phyloP scores from a whole-genome alignment of 495 filamentous ascomycete genomes.

The Neurospora sp. region DNA sequence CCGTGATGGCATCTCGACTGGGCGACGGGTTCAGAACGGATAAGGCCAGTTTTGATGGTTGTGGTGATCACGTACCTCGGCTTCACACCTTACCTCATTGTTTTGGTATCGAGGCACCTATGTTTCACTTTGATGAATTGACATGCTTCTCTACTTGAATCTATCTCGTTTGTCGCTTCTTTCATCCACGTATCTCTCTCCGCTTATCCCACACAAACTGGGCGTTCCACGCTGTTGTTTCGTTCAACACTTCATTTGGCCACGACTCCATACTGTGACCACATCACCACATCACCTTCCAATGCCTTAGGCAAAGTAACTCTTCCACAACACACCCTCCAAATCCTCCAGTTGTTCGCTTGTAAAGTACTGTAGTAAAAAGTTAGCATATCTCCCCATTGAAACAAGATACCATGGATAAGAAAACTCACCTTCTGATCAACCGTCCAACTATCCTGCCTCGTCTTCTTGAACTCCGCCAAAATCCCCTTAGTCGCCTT shows the following conservation, averaged over 20 bases:
- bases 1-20: background rate
- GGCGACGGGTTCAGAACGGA: background rate
- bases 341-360: slow-evolving; percentile 88
- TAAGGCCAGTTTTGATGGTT: background rate
- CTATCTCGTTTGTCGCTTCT: background rate
- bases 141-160: background rate
- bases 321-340: slow-evolving; percentile 97
- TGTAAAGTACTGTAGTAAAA: slow-evolving; percentile 63
- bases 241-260: background rate
- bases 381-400: background rate
- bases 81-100: background rate
- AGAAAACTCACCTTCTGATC: slow-evolving; percentile 74
- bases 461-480: slow-evolving; percentile 98
- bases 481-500: slow-evolving; percentile 95
- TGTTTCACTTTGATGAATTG: background rate
- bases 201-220: background rate
- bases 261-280: background rate
- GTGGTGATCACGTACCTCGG: background rate
- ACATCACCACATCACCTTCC: background rate
- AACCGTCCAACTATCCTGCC: slow-evolving; percentile 97
- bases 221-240: background rate
- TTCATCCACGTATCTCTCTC: background rate
- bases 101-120: background rate
- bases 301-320: slow-evolving; percentile 76
- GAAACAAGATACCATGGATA: too few relatives aligned